Evolutionary conservation across 176 grass and related monocot species (phyloP).

Genomic region (Echinochloa phyllopogon): DNA sequence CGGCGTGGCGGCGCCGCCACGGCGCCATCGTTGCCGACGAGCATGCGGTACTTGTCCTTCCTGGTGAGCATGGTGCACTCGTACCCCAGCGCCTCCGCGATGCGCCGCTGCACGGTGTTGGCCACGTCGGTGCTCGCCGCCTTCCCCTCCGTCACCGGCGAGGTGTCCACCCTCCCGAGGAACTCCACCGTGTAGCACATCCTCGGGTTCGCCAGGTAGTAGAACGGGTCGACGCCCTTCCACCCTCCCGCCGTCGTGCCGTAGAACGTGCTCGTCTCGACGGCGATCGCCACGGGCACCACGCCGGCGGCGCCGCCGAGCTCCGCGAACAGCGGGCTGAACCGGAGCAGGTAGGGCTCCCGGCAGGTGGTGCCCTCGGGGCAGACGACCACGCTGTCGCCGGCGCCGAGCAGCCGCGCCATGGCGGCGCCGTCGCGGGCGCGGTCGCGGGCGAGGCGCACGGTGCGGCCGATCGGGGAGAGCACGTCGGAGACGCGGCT

Average conservation of each 20-base stretch:
- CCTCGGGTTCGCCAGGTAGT: conserved; percentile 63
- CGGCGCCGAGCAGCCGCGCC: conserved; percentile 42
- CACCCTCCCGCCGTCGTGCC: conserved; percentile 66
- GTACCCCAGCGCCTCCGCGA: conserved; percentile 68
- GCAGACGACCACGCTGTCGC: conserved; percentile 62
- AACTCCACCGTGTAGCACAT: conserved; percentile 65
- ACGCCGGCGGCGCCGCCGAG: conserved; percentile 44
- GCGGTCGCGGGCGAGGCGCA: conserved; percentile 57
- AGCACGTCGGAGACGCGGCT: conserved; percentile 62
- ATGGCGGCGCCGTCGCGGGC: conserved; percentile 57
- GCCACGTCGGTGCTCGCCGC: conserved; percentile 52
- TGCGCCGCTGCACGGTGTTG: conserved; percentile 56
- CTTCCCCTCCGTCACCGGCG: conserved; percentile 1
- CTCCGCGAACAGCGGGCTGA: conserved; percentile 78
- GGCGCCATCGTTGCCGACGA: conserved; percentile 75
- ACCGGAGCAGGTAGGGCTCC: conserved; percentile 78
- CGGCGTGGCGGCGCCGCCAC: background rate
- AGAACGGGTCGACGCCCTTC: conserved; percentile 73
- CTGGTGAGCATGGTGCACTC: conserved; percentile 73
- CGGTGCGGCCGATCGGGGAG: conserved; percentile 62
- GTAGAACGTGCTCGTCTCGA: conserved; percentile 59
- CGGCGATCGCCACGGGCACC: conserved; percentile 65
- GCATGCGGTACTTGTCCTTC: conserved; percentile 83
- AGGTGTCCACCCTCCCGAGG: conserved; percentile 50
- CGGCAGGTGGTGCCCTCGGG: conserved; percentile 77